Base-by-base conservation (phyloP, 2,329 filamentous ascomycete species). In the Stagonosporopsis tanaceti region DNA sequence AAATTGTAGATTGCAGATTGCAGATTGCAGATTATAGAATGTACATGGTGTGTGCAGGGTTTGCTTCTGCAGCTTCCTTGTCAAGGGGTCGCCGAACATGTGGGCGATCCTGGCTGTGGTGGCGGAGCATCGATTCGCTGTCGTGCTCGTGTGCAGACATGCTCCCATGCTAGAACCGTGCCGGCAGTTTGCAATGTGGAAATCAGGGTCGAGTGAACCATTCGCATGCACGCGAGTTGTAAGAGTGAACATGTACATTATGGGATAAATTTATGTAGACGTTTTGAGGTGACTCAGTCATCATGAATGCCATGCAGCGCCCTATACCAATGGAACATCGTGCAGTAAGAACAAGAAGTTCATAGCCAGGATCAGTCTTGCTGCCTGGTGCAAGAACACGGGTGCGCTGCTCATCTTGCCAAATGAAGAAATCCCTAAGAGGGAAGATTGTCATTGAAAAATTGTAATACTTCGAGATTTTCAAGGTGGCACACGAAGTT, bases 371-470 rank as follows among this genome's bases (percentile, higher is more conserved):
- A 56, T 47, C 61, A 63, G 53, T 57, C 44, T 54, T 37, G 51
- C 63, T 62, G 42, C 59, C 59, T 60, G 47, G 50, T 60, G 62
- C 50, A 63, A 62, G 64, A 58, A 56, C 52, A 17, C 50, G 39
- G 57, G 39, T 58, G 59, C 53, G 39, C 56, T 38, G 60, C 58
- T 37, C 47, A 25, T 51, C 44, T 62, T 61, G 62, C 59, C 65
- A 48, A 54, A 51, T 27, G 44, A 46, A 34, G 41, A 44, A 45
- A 14, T 27, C 37, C 17, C 38, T 37, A 28, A 44, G 40, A 17
- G 32, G 24, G 51, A 27, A 32, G 39, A 25, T 17, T 32, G 25
- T n/a, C 30, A 20, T 22, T 22, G 22, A 30, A 27, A 28, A 22
- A 20, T 22, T 30, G 12, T 6, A 32, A 38, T 45, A 17, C 22